These are phyloP conservation scores for Claviceps paspali DNA, from an alignment of 2,329 filamentous ascomycete species.

Conservation along the genomic window DNA sequence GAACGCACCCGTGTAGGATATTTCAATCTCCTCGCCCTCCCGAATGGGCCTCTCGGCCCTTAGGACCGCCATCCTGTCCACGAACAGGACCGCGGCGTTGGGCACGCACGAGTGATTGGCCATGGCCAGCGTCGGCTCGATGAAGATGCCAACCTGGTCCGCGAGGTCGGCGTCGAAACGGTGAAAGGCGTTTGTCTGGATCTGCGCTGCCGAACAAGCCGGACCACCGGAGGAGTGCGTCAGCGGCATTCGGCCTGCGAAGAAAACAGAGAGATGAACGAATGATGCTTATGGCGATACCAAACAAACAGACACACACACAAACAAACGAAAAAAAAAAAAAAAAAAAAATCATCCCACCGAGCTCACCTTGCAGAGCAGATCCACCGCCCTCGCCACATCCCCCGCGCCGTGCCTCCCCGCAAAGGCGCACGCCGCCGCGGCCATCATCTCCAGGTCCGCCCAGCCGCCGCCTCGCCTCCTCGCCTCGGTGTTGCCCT, in stretches of 20 bases:
- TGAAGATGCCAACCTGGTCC: conserved; percentile 36
- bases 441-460: conserved; percentile 35
- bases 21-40: conserved; percentile 40
- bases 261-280: no score
- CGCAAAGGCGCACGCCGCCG: conserved; percentile 25
- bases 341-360: background rate
- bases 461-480: conserved; percentile 24
- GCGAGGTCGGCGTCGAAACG: conserved; percentile 33
- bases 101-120: conserved; percentile 48
- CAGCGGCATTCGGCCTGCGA: no score
- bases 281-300: no score
- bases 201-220: no score
- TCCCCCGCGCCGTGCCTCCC: conserved; percentile 22
- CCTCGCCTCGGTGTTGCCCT: conserved; percentile 27
- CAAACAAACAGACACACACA: no score
- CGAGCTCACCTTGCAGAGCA: conserved; percentile 36
- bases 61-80: conserved; percentile 34
- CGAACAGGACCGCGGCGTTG: conserved; percentile 42
- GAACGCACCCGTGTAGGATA: conserved; percentile 44
- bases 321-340: background rate
- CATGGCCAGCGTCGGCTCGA: conserved; percentile 41
- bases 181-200: conserved; percentile 48
- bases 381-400: conserved; percentile 25
- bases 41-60: conserved; percentile 33
- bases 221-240: no score